Conservation (phyloP, 805 yeast species). For the Pichia kluyveri region DNA sequence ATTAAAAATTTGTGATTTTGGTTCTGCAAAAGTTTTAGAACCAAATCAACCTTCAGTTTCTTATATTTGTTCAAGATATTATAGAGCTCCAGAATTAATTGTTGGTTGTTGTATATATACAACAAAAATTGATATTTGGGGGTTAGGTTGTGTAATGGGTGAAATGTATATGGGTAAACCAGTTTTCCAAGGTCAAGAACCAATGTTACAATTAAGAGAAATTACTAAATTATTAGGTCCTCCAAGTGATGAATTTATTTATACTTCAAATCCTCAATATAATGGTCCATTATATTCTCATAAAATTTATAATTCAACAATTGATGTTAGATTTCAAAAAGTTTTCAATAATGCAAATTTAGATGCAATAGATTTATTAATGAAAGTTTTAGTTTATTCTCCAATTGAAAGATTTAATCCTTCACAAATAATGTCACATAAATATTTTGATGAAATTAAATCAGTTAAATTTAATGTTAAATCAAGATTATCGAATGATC, state of each 20-base stretch:
- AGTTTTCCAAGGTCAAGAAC: conserved; percentile 90
- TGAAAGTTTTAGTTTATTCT: conserved; percentile 78
- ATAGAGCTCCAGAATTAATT: conserved; percentile 92
- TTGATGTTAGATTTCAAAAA: conserved; percentile 38
- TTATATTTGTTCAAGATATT: conserved; percentile 91
- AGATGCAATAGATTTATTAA: conserved; percentile 77
- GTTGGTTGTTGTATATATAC: conserved; percentile 84
- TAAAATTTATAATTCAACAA: conserved; percentile 31
- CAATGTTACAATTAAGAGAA: conserved; percentile 80
- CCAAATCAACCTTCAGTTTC: conserved; percentile 82
- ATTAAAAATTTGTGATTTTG: conserved; percentile 77
- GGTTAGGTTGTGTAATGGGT: conserved; percentile 92
- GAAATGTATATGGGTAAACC: conserved; percentile 91
- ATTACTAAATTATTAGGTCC: conserved; percentile 87
- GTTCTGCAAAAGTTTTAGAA: conserved; percentile 74
- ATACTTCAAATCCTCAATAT: conserved; percentile 65
- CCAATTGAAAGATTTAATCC: conserved; percentile 81
- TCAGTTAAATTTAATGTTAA: conserved; percentile 33
- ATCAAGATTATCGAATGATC: conserved; percentile 26
- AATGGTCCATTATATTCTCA: conserved; percentile 66
- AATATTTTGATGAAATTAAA: conserved; percentile 82
- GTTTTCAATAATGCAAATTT: conserved; percentile 72
- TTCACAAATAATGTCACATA: conserved; percentile 74
- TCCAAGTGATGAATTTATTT: conserved; percentile 65
- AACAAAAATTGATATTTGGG: conserved; percentile 95